Base-by-base conservation (phyloP, 116 monocot genomes). In the Zostera marina region DNA sequence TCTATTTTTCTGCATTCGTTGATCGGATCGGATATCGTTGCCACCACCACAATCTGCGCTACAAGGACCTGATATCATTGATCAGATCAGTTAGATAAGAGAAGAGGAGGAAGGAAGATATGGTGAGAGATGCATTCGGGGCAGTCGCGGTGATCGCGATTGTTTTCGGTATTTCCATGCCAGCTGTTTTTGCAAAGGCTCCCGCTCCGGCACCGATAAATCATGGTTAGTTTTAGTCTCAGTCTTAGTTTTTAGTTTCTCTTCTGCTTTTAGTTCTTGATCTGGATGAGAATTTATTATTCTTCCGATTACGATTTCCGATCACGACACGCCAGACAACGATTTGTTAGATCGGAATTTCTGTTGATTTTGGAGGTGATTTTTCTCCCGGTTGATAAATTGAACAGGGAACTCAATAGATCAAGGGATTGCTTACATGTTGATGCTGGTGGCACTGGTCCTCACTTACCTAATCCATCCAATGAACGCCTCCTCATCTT, bases 381-480 rank as follows among this genome's bases (percentile, higher is more conserved):
- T 32, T 32, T 32, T 2, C 5, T 32, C 5, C 5, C 32, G 5
- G 32, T 32, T 32, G 32, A 19, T 51, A 2, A 16, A 19, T 51
- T 21, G 16, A 13, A 51, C 49, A 84, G 84, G 79, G 26, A 71
- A 71, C 47, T 68, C 79, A 13, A 84, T 84, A 22, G 84, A 84
- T 52, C 84, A 84, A 64, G 84, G 84, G 14, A 74, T 84, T 21
- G 84, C 84, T 0, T 84, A 79, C 56, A 44, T 77, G 70, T 68
- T 84, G 66, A 84, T 84, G 84, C 49, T 84, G 66, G 63, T 84
- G 63, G 84, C 84, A 19, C 66, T 84, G 72, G 69, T 84, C 14
- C 79, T 84, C 71, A 84, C 84, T 9, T 84, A 84, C 66, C 74
- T 84, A 65, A 79, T 84, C 74, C 84, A 84, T 52, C 79, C 79